A percentile compares a stretch with the other conserved stretches of the same genome.
Evolutionary conservation across 805 yeast genomes (phyloP).

Genomic region (Saccharomycopsis fodiens): DNA sequence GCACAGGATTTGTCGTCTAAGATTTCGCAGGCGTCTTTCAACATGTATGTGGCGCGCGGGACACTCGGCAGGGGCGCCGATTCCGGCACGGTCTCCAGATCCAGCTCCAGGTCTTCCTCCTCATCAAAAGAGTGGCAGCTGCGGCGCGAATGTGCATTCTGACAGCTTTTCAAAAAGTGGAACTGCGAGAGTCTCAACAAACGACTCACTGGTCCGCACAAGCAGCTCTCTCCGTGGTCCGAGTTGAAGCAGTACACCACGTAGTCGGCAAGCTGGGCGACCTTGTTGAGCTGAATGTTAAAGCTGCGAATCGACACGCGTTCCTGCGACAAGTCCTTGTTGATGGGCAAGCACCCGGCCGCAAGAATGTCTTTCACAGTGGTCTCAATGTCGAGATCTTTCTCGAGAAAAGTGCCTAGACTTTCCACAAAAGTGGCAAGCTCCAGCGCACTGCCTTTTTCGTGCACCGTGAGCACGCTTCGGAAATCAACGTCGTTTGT

Average conservation of each 20-base stretch:
- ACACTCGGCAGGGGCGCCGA: neutral
- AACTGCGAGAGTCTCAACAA: conserved; percentile 38
- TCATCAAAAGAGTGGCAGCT: neutral
- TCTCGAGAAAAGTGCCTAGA: neutral
- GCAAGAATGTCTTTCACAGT: neutral
- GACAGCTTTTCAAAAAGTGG: conserved; percentile 20
- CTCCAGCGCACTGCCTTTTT: neutral
- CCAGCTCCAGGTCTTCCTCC: neutral
- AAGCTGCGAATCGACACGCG: conserved; percentile 31
- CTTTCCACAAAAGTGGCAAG: neutral
- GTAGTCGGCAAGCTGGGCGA: conserved; percentile 66
- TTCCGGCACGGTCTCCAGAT: neutral
- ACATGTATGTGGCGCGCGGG: conserved; percentile 21
- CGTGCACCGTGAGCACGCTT: neutral
- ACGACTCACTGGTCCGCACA: conserved; percentile 33
- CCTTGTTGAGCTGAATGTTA: conserved; percentile 77
- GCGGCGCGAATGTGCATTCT: conserved; percentile 2
- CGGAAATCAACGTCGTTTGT: neutral
- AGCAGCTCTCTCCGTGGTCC: conserved; percentile 27
- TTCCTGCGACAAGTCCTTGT: conserved; percentile 3
- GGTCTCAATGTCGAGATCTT: conserved; percentile 1
- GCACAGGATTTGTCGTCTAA: conserved; percentile 4
- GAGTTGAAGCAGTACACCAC: conserved; percentile 62
- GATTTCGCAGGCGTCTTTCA: conserved; percentile 20
- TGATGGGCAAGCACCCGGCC: conserved; percentile 8